phyloP scores from a whole-genome alignment of 2,329 filamentous ascomycete genomes.

The Thyridium curvatum region DNA sequence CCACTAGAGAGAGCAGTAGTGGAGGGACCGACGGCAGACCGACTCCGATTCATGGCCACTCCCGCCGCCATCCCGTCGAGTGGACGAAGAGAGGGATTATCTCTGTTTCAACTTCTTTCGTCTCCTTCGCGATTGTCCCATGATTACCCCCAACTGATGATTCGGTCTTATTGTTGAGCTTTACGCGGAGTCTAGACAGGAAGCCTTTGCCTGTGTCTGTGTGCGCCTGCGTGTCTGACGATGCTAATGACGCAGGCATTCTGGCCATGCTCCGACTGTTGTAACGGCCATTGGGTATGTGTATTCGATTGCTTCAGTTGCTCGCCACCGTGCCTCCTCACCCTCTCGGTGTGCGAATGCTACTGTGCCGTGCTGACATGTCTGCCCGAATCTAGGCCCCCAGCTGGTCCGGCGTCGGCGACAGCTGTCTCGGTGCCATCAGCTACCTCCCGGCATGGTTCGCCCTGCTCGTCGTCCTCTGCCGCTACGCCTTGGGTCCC shows the following conservation, averaged over 20 bases:
- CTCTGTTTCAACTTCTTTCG: no score
- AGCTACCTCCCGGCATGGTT: conserved; percentile 22
- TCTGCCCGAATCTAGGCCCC: no score
- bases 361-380: conserved; percentile 14
- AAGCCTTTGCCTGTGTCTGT: no score
- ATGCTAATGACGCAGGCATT: not conserved
- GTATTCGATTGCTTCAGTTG: no score
- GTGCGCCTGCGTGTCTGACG: conserved; percentile 5
- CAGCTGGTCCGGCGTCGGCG: conserved; percentile 10
- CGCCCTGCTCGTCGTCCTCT: conserved; percentile 18
- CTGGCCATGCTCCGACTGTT: conserved; percentile 25
- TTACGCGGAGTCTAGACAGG: no score
- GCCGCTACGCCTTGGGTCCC: conserved; percentile 21
- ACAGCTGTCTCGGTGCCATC: conserved; percentile 22
- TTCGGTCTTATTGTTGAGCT: no score
- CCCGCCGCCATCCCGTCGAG: no score
- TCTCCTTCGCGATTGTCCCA: no score
- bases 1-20: not conserved
- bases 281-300: conserved; percentile 22
- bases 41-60: not conserved
- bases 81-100: no score
- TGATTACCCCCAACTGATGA: no score
- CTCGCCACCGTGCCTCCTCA: not conserved
- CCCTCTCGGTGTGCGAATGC: conserved; percentile 1
- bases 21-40: conserved; percentile 1